Evolutionary conservation across 805 yeast genomes (phyloP), one percentile per base, ranked within the genome.

Genomic region (Huiozyma sinensis): DNA sequence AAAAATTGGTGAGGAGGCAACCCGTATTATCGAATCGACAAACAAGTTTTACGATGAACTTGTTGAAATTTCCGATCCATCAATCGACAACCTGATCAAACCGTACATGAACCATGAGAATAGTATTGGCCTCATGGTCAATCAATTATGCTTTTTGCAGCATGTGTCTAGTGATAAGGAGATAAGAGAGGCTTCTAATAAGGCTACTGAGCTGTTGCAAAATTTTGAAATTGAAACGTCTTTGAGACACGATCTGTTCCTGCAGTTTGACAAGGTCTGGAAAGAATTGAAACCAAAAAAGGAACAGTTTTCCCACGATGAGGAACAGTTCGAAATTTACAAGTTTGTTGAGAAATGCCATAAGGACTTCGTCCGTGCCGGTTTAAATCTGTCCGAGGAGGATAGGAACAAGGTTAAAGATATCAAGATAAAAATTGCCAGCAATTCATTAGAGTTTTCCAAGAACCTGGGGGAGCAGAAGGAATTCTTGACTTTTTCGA

Each of bases 391-490:
- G 50, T 68, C 82, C 10, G 57, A 65, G 44, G 81, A 72, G 17
- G 63, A 70, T 30, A 70, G 88, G 47, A 70, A 75, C 12, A 57
- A 75, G 51, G 73, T 83, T 42, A 77, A 77, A 50, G 72, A 69
- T 12, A 63, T 84, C 41, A 73, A 79, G 52, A 76, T 78, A 54
- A 71, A 73, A 54, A 67, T 84, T 41, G 73, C 83, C n/a, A 68
- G 65, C 33, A 64, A 81, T 47, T 62, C 77, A 3, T 65, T 81
- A 33, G 67, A 74, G 50, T 86, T 75, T 60, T 65, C 76, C 35
- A 80, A 78, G 52, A 82, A 82, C 57, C 65, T 78, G 45, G 86
- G 83, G 45, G 90, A 81, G 60, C 86, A 83, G 55, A 73, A 74
- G 12, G 89, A 76, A 32, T 76, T 56, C 53, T 53, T 81, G 31